Evolutionary conservation across 805 yeast genomes (phyloP), one percentile per base, ranked within the genome.

Genomic region (Barnettozyma wickerhamii): DNA sequence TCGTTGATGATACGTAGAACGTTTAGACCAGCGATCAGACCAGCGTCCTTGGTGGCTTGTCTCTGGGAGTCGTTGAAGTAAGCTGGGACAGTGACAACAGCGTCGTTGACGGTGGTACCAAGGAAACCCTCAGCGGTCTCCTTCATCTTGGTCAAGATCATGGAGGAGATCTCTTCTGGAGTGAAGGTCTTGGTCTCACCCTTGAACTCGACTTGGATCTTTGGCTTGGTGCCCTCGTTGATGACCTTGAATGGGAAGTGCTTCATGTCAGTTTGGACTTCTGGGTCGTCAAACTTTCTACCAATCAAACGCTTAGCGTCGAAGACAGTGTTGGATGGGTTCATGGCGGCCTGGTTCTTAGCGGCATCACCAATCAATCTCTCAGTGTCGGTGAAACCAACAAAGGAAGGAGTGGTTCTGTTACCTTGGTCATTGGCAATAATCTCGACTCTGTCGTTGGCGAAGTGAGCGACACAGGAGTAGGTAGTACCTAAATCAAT

Each of bases 351-450:
- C 73, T 89, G 97, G 71, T 90, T 89, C 82, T 89, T 89, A 52
- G 96, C 97, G 53, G 49, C 49, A 42, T 45, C 49, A 45, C 49
- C 49, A 26, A 45, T 45, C 35, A 45, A 45, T 45, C 49, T 81
- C 75, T 89, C 97, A 42, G 84, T 78, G 54, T 84, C 93, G 40
- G 95, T 86, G 74, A 89, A 89, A 32, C 96, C 96, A 43, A 89
- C 97, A 64, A 84, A 90, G 20, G 96, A 89, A 41, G 97, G 96
- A 42, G 97, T 89, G 44, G 90, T 89, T 78, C 97, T 87, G 79
- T 89, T 89, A 81, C 97, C 97, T 75, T 89, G 97, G 68, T 89
- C 97, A 65, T 89, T 89, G 61, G 97, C 96, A 63, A 89, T 85
- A 66, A 89, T 89, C 69, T 89, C 97, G 37, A 90, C 97, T 62